Evolutionary conservation across 2,329 filamentous ascomycete species (phyloP).

Genomic region (Fusarium tanahbumbuense): DNA sequence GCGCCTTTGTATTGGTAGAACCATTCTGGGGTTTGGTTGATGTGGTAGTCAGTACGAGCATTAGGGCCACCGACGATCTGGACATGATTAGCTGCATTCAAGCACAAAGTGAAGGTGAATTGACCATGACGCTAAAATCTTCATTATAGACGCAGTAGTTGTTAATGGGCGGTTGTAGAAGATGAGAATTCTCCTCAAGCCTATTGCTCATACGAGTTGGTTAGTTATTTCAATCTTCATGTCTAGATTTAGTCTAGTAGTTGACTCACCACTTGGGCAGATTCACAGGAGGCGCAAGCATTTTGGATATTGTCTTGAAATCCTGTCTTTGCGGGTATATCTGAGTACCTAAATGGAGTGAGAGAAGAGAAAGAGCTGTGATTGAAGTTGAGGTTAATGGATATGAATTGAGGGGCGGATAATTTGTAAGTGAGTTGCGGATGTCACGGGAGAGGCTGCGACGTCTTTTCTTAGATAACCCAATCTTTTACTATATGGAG

Average conservation of each 20-base stretch:
- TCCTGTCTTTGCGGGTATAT: background rate
- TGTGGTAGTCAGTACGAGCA: constrained; percentile 96
- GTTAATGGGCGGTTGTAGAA: constrained; percentile 93
- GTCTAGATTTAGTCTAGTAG: background rate
- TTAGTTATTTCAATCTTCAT: constrained; percentile 7
- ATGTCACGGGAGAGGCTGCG: constrained; percentile 27
- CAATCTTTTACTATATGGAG: background rate
- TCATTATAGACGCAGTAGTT: constrained; percentile 97
- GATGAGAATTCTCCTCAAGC: constrained; percentile 91
- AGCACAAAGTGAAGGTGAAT: background rate
- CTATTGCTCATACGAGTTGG: constrained; percentile 57
- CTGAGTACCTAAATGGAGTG: background rate
- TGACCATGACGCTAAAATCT: constrained; percentile 82
- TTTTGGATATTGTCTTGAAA: constrained; percentile 41
- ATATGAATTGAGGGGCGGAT: constrained; percentile 26
- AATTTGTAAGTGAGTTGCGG: constrained; percentile 29
- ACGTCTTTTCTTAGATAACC: background rate
- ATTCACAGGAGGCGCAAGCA: constrained; percentile 65
- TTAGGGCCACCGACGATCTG: constrained; percentile 96
- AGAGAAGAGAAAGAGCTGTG: no score
- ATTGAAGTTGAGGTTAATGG: constrained; percentile 5
- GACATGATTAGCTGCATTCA: background rate
- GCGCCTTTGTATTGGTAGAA: constrained; percentile 96
- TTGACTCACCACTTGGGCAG: constrained; percentile 67
- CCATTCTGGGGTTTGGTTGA: constrained; percentile 96